Conservation (phyloP, 805 yeast genomes). For the Candida nitratophila region DNA sequence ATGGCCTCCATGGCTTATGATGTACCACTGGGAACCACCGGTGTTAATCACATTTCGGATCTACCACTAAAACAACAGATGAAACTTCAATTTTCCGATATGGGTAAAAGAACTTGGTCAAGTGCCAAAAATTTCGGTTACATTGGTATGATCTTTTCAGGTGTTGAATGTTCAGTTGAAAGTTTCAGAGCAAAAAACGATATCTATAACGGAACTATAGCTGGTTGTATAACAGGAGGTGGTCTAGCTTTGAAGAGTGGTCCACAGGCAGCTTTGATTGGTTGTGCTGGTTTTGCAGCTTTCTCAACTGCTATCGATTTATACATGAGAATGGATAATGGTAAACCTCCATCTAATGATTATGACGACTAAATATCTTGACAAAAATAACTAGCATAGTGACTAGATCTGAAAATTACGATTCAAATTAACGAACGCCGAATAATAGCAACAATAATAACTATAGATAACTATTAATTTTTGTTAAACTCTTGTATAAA, state of each 20-base stretch:
- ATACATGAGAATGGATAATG: constrained; percentile 78
- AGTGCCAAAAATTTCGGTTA: constrained; percentile 93
- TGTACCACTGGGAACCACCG: constrained; percentile 55
- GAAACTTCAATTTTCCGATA: constrained; percentile 83
- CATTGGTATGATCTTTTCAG: constrained; percentile 85
- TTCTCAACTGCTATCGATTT: constrained; percentile 85
- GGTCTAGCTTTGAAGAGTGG: constrained; percentile 90
- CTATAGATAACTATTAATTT: not conserved
- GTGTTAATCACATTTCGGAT: constrained; percentile 57
- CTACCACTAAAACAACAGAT: constrained; percentile 90
- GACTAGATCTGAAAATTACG: too few species aligned
- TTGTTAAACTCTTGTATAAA: not conserved
- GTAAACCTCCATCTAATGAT: constrained; percentile 80
- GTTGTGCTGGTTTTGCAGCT: constrained; percentile 97
- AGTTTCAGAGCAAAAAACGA: constrained; percentile 85
- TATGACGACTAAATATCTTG: constrained; percentile 58
- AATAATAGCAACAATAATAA: too few species aligned
- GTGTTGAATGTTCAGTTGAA: constrained; percentile 87
- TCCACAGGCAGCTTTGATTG: constrained; percentile 84
- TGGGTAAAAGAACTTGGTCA: constrained; percentile 82
- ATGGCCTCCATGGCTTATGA: constrained; percentile 89
- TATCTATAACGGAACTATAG: constrained; percentile 82
- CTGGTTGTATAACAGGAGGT: constrained; percentile 97
- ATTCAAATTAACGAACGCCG: too few species aligned
- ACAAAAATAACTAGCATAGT: too few species aligned